Conservation (phyloP, 1,284 basidiomycete species). For the Mycosarcoma mackinlayi region DNA sequence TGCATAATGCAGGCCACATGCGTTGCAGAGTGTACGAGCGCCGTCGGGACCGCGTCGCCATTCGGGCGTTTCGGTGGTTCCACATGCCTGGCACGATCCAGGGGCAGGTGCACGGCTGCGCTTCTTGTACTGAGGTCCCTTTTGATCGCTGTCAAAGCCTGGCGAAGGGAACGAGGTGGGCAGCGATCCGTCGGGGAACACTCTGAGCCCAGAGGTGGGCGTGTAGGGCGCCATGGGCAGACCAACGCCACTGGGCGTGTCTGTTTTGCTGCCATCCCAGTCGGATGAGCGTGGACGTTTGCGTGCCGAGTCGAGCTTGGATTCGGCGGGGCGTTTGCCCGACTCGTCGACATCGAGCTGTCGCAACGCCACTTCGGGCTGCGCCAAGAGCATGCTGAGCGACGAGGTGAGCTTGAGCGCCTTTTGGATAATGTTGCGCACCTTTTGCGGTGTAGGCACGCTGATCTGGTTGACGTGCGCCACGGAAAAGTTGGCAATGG, state of each 20-base stretch:
- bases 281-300: constrained; percentile 48
- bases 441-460: constrained; percentile 39
- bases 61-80: constrained; percentile 62
- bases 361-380: constrained; percentile 47
- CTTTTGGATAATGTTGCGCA: constrained; percentile 46
- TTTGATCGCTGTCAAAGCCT: constrained; percentile 32
- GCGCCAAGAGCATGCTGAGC: constrained; percentile 48
- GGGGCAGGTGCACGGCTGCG: constrained; percentile 65
- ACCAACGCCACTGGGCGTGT: constrained; percentile 1
- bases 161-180: constrained; percentile 45
- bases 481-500: constrained; percentile 54
- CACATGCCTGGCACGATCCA: constrained; percentile 61
- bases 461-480: constrained; percentile 49
- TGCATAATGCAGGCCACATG: constrained; percentile 61
- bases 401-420: constrained; percentile 57
- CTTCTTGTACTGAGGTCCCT: constrained; percentile 64
- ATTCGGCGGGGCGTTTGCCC: constrained; percentile 40
- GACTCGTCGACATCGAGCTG: constrained; percentile 43
- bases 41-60: constrained; percentile 67
- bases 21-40: constrained; percentile 66
- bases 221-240: constrained; percentile 23
- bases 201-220: constrained; percentile 24
- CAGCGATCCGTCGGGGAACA: constrained; percentile 44
- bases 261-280: constrained; percentile 29
- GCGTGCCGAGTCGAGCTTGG: constrained; percentile 45